These are phyloP conservation scores for Bipolaris zeicola DNA, from an alignment of 2,329 filamentous ascomycete genomes.

Conservation along the genomic window DNA sequence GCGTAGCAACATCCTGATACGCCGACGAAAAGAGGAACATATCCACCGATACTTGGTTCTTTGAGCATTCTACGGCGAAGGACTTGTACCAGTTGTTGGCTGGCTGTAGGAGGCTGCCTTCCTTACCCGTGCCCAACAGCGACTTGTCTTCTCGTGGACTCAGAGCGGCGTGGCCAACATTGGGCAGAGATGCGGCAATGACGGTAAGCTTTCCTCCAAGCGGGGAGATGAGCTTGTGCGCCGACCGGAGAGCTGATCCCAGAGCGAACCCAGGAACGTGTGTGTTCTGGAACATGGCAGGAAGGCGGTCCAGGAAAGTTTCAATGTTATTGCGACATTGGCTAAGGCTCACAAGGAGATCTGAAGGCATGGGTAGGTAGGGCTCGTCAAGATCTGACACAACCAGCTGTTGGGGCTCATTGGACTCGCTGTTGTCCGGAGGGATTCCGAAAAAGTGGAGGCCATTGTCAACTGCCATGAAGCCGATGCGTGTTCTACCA, in stretches of 20 bases:
- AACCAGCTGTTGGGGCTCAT: conserved; percentile 88
- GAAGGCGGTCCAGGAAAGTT: conserved; percentile 85
- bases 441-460: conserved; percentile 96
- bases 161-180: conserved; percentile 88
- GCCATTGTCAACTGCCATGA: conserved; percentile 92
- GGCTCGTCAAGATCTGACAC: conserved; percentile 95
- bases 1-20: conserved; percentile 91
- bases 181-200: conserved; percentile 86
- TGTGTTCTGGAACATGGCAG: conserved; percentile 95
- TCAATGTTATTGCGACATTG: conserved; percentile 93
- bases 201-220: conserved; percentile 95
- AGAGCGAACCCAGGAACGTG: conserved; percentile 90
- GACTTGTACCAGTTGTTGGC: conserved; percentile 98
- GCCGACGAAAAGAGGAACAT: conserved; percentile 47
- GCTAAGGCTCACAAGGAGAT: conserved; percentile 85
- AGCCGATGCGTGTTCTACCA: conserved; percentile 86
- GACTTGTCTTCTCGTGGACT: conserved; percentile 93
- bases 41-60: conserved; percentile 91
- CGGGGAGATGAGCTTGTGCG: conserved; percentile 92
- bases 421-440: conserved; percentile 81
- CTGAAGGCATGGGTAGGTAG: conserved; percentile 90
- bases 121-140: conserved; percentile 89
- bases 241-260: conserved; percentile 89
- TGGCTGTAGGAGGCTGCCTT: conserved; percentile 84
- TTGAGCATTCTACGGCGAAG: conserved; percentile 97